These are phyloP conservation scores for Aspergillus carlsbadensis DNA, from an alignment of 495 filamentous ascomycete species.

Conservation along the genomic window DNA sequence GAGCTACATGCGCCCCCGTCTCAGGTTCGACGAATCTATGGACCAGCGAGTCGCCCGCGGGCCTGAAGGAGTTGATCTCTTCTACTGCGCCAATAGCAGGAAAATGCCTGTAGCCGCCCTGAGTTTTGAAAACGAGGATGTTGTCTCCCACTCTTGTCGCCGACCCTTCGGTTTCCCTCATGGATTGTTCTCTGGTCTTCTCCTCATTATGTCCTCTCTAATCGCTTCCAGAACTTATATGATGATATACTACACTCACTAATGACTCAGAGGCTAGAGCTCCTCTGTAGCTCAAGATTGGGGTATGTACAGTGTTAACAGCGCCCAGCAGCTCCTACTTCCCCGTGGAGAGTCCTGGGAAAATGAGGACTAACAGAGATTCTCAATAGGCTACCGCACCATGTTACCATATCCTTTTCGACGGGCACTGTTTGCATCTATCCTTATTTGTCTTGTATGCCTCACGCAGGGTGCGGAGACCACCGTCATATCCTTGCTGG, in stretches of 20 bases:
- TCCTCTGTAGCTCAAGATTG: slow-evolving; percentile 19
- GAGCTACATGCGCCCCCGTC: slow-evolving; percentile 25
- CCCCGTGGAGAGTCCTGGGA: no score
- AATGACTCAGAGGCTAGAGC: slow-evolving; percentile 28
- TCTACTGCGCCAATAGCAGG: slow-evolving; percentile 18
- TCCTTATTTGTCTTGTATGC: slow-evolving; percentile 14
- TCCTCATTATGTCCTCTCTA: slow-evolving; percentile 1
- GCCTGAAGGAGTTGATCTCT: slow-evolving; percentile 10
- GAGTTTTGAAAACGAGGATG: slow-evolving; percentile 10
- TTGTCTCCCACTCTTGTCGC: slow-evolving; percentile 12
- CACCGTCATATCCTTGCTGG: slow-evolving; percentile 25
- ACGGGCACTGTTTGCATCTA: slow-evolving; percentile 15
- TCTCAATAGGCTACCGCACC: slow-evolving; percentile 12
- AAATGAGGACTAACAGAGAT: background rate
- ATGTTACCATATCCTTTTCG: slow-evolving; percentile 19
- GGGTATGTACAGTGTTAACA: slow-evolving; percentile 19
- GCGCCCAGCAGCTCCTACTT: no score
- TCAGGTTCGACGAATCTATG: slow-evolving; percentile 19
- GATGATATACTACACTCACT: slow-evolving; percentile 25
- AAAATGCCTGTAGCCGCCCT: slow-evolving; percentile 11
- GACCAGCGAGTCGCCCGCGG: slow-evolving; percentile 15
- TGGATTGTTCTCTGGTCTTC: background rate
- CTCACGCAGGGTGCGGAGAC: slow-evolving; percentile 19
- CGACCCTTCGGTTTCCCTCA: background rate
- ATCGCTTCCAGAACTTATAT: slow-evolving; percentile 15